Evolutionary conservation across 164 flowering plant species (phyloP), one percentile per base, ranked within the genome.

Genomic region (Berberis vulgaris): DNA sequence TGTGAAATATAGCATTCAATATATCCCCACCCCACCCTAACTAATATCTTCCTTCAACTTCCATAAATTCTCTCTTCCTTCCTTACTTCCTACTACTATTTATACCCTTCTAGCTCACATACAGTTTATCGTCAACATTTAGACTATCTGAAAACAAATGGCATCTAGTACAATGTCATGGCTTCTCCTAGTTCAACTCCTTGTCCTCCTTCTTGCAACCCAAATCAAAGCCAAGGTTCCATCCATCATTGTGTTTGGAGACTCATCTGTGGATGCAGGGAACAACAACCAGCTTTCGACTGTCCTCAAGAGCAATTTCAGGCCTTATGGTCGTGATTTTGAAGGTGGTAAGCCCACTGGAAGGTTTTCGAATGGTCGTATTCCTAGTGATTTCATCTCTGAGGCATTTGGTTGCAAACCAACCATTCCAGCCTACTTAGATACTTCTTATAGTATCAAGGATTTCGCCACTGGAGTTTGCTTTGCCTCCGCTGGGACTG

Each of bases 401-500:
- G 84, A 83, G 63, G 85, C 80, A 57, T 81, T 85, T 63, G 76
- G 81, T 42, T n/a, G 81, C 62, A 81, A 81, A 61, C 72, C 78
- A 13, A 43, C 65, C 0, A 59, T 83, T 9, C 90, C 87, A 3
- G 84, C 87, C 2, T 85, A 81, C 61, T 76, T 83, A 69, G 86
- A 85, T 77, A 82, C 86, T 0, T 10, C 13, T 1, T 81, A 73
- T 69, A 59, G 50, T 59, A 85, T 85, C 1, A 45, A 54, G 39
- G 85, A 83, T 49, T 83, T 85, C 41, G 79, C 84, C 9, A 76
- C 81, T 26, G 87, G 85, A 45, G 86, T 84, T 53, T 74, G 74
- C 67, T 84, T 84, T 71, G 87, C 85, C 46, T 85, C 89, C 2
- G 87, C 87, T 2, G 87, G 86, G 49, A 79, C 86, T 66, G 87